phyloP scores from a whole-genome alignment of 2,329 filamentous ascomycete species.

The Cladophialophora bantiana region DNA sequence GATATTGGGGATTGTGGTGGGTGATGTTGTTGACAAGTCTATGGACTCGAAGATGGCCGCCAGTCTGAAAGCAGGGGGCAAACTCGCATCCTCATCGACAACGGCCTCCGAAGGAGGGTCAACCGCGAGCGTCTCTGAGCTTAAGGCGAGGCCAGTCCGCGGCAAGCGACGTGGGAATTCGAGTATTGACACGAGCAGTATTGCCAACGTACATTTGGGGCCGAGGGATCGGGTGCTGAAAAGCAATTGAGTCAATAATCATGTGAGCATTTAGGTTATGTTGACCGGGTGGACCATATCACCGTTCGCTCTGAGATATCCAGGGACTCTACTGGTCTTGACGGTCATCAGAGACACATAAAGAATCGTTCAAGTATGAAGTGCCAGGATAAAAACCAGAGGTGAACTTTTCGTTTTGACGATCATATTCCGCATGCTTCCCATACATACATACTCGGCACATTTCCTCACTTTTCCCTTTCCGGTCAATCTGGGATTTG shows the following conservation, averaged over 20 bases:
- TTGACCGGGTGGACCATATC: not conserved
- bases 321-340: not conserved
- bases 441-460: no score
- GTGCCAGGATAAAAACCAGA: no score
- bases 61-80: not conserved
- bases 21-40: conserved; percentile 56
- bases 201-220: conserved; percentile 31
- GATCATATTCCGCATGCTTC: no score
- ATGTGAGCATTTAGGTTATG: not conserved
- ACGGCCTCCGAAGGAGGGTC: not conserved
- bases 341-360: not conserved
- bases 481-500: no score
- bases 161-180: conserved; percentile 17
- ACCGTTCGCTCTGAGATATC: not conserved
- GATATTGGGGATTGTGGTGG: conserved; percentile 81
- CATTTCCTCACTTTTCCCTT: no score
- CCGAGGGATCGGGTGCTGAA: conserved; percentile 33
- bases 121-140: not conserved
- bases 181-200: conserved; percentile 28
- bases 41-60: not conserved
- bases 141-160: not conserved
- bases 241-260: conserved; percentile 19
- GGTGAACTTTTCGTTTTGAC: no score
- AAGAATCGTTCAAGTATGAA: not conserved
- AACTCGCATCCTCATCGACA: not conserved